Percentiles rank a stretch among this genome's conserved stretches.
Evolutionary conservation across 768 basidiomycete genomes (phyloP).

Genomic region (Tulasnella sp.): DNA sequence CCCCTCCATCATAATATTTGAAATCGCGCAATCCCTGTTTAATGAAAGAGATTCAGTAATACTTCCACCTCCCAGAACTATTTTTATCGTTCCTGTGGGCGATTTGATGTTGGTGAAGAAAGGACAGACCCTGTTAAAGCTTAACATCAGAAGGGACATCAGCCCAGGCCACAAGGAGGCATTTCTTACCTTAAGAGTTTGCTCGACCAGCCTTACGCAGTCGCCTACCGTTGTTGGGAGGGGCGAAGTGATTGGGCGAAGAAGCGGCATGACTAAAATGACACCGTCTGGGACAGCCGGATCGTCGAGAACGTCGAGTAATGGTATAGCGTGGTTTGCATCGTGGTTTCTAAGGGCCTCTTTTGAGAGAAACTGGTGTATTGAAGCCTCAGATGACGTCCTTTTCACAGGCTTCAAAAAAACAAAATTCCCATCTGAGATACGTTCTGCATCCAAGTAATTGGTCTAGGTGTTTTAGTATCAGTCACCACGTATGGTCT

Average conservation of each 20-base stretch:
- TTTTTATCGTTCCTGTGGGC: constrained; percentile 17
- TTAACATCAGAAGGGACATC: neutral
- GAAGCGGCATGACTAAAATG: constrained; percentile 16
- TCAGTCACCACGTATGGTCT: neutral
- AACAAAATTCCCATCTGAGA: too few relatives aligned
- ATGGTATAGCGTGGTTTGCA: constrained; percentile 12
- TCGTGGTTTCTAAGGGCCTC: neutral
- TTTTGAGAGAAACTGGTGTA: neutral
- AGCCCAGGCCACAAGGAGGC: too few relatives aligned
- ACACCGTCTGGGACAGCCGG: neutral
- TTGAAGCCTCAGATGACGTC: neutral
- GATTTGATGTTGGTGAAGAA: constrained; percentile 24
- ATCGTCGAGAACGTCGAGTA: constrained; percentile 15
- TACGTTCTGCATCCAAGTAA: neutral
- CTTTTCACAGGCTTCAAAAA: neutral
- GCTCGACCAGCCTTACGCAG: constrained; percentile 1
- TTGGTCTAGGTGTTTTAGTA: neutral
- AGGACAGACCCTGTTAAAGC: constrained; percentile 7
- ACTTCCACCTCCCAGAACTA: neutral
- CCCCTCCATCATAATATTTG: constrained; percentile 27
- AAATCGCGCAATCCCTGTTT: constrained; percentile 10
- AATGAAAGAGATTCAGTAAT: neutral
- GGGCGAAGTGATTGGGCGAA: constrained; percentile 9
- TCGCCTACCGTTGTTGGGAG: neutral
- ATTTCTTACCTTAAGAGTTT: constrained; percentile 14